phyloP scores from a whole-genome alignment of 2,329 filamentous ascomycete genomes.

The Talaromyces sp. region DNA sequence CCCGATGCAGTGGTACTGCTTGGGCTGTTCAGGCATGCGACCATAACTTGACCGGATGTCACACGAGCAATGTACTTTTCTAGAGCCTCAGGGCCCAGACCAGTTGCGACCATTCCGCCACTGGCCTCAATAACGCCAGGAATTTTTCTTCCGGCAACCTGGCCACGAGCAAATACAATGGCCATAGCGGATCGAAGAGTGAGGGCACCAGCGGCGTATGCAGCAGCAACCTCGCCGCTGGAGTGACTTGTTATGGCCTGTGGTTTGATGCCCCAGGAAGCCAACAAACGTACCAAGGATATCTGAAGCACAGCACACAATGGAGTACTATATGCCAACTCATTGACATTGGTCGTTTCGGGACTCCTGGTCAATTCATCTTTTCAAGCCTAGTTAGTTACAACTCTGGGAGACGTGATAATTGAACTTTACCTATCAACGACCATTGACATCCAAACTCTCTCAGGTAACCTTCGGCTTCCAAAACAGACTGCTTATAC shows the following conservation, averaged over 20 bases:
- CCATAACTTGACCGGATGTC: neutral
- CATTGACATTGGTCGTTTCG: neutral
- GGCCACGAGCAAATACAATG: slow-evolving; percentile 1
- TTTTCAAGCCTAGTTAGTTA: neutral
- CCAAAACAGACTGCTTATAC: neutral
- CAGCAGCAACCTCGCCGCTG: slow-evolving; percentile 27
- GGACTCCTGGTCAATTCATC: neutral
- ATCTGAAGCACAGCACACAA: neutral
- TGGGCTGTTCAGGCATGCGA: neutral
- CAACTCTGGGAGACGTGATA: neutral
- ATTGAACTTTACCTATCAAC: neutral
- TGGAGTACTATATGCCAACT: neutral
- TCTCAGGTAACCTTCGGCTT: neutral
- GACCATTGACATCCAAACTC: neutral
- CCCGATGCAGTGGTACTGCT: slow-evolving; percentile 32
- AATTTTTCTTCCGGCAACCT: neutral
- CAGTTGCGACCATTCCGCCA: neutral
- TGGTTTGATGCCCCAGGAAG: slow-evolving; percentile 20
- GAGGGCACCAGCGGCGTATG: slow-evolving; percentile 5
- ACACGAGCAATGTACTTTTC: neutral
- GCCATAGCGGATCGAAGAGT: neutral
- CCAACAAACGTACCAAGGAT: slow-evolving; percentile 12
- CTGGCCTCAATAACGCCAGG: neutral
- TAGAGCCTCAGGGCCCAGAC: neutral
- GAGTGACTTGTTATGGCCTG: slow-evolving; percentile 23